A percentile compares a stretch with the other conserved stretches of the same genome.
These are phyloP conservation scores for Calcarisporium arbuscula DNA, from an alignment of 2,329 filamentous ascomycete species.

Conservation along the genomic window DNA sequence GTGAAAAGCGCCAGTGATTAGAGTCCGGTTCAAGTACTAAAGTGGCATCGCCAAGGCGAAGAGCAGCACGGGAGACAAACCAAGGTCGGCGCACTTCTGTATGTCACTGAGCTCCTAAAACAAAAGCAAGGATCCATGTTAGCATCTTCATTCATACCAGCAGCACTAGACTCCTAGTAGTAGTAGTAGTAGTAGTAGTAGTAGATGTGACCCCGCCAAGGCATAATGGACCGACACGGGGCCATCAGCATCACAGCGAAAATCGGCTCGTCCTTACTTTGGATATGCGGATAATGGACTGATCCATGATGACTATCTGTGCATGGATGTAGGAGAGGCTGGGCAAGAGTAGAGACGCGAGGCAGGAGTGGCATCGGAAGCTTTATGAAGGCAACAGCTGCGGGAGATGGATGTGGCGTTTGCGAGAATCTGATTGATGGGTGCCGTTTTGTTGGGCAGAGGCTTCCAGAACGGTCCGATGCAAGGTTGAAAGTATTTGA, in stretches of 20 bases:
- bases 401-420: too few relatives aligned
- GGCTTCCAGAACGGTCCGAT: too few relatives aligned
- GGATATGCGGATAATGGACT: constrained; percentile 82
- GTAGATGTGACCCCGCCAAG: constrained; percentile 11
- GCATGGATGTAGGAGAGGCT: constrained; percentile 3
- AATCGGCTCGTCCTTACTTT: constrained; percentile 44
- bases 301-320: constrained; percentile 55
- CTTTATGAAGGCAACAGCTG: too few relatives aligned
- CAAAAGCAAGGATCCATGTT: constrained; percentile 5
- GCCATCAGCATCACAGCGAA: constrained; percentile 19
- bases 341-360: constrained; percentile 3
- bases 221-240: not conserved
- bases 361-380: too few relatives aligned
- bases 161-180: too few relatives aligned
- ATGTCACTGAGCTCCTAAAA: constrained; percentile 75
- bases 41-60: not conserved
- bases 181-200: too few relatives aligned
- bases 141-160: constrained; percentile 9
- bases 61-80: constrained; percentile 41
- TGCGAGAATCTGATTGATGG: too few relatives aligned
- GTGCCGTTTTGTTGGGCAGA: too few relatives aligned
- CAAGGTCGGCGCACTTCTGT: constrained; percentile 76
- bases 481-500: too few relatives aligned
- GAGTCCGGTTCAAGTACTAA: constrained; percentile 5
- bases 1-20: not conserved